Percentiles rank a stretch among this genome's conserved stretches.
Conservation (phyloP, 2,329 filamentous ascomycete species). For the Alternaria consortialis region DNA sequence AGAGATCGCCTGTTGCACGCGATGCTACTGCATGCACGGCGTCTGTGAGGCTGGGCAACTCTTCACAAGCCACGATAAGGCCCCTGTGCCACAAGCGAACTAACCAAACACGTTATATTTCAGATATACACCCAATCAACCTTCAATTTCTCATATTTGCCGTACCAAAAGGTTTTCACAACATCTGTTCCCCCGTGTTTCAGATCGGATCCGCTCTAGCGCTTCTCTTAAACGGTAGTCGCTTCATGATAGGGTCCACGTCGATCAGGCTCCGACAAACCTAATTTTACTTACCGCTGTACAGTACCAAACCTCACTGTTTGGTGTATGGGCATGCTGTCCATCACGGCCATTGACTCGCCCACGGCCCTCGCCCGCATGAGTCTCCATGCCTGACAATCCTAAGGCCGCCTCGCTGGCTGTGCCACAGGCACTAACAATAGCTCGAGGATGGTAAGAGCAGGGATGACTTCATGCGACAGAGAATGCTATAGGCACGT, state of each 20-base stretch:
- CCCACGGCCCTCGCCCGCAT: constrained; percentile 28
- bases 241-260: constrained; percentile 39
- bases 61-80: constrained; percentile 26
- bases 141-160: constrained; percentile 12
- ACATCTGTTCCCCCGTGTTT: constrained; percentile 29
- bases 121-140: constrained; percentile 27
- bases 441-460: constrained; percentile 3
- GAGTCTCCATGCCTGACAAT: constrained; percentile 28
- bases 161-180: constrained; percentile 23
- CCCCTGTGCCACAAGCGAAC: constrained; percentile 20
- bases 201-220: constrained; percentile 27
- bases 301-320: constrained; percentile 21
- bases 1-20: constrained; percentile 10
- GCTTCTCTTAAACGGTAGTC: constrained; percentile 23
- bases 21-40: constrained; percentile 16
- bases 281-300: constrained; percentile 22
- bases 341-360: constrained; percentile 17
- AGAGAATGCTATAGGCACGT: constrained; percentile 19
- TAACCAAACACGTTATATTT: constrained; percentile 21
- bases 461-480: constrained; percentile 16
- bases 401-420: constrained; percentile 25
- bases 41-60: constrained; percentile 17
- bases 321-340: constrained; percentile 19
- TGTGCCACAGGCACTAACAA: constrained; percentile 27
- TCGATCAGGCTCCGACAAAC: constrained; percentile 26